Conservation (phyloP, 768 basidiomycete species). For the Tephrocybe sp. region DNA sequence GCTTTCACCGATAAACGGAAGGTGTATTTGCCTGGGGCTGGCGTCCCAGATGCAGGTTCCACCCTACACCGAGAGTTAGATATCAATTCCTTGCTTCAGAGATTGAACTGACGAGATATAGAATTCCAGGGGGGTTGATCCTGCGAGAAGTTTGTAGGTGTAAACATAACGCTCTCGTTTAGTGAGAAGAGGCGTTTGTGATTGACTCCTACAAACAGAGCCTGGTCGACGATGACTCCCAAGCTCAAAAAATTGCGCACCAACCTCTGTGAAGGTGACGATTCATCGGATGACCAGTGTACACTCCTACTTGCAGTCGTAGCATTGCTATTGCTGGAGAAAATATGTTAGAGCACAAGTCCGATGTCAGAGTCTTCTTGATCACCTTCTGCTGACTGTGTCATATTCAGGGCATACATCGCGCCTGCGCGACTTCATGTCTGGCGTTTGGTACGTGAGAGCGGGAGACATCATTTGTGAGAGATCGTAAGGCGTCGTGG, state of each 20-base stretch:
- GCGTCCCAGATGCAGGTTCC: slow-evolving; percentile 39
- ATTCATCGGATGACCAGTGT: slow-evolving; percentile 24
- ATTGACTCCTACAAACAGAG: slow-evolving; percentile 4
- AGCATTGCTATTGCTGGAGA: slow-evolving; percentile 22
- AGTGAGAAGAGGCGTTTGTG: slow-evolving; percentile 19
- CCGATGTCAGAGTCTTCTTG: slow-evolving; percentile 2
- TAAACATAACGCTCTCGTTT: slow-evolving; percentile 47
- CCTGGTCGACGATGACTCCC: background rate
- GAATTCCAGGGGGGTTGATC: slow-evolving; percentile 44
- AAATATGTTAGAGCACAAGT: background rate
- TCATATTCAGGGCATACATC: slow-evolving; percentile 44
- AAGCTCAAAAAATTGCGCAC: slow-evolving; percentile 5
- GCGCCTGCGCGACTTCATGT: slow-evolving; percentile 7
- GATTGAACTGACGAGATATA: slow-evolving; percentile 45
- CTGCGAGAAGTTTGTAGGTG: slow-evolving; percentile 46
- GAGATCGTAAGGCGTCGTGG: slow-evolving; percentile 10
- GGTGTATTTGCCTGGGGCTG: slow-evolving; percentile 44
- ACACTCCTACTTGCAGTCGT: slow-evolving; percentile 17
- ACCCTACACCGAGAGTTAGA: slow-evolving; percentile 31
- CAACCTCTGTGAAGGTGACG: slow-evolving; percentile 18
- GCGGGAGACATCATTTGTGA: slow-evolving; percentile 9
- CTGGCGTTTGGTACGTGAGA: slow-evolving; percentile 1
- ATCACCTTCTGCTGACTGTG: slow-evolving; percentile 37
- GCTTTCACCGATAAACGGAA: slow-evolving; percentile 55
- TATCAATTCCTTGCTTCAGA: background rate